phyloP scores from a whole-genome alignment of 257 asterid species.

The Solanum raphanifolium region DNA sequence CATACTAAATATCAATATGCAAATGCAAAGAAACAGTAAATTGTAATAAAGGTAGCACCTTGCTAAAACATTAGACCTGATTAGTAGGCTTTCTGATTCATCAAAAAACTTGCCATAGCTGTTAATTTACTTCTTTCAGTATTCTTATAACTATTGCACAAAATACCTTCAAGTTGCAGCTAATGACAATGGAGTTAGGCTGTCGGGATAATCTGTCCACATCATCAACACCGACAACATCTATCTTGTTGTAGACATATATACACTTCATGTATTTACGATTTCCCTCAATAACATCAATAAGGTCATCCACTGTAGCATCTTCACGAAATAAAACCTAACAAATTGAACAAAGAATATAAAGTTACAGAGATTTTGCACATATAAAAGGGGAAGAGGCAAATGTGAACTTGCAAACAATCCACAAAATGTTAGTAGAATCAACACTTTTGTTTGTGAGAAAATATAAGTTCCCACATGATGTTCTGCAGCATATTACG shows the following conservation, averaged over 20 bases:
- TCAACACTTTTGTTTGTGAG: neutral
- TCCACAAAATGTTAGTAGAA: neutral
- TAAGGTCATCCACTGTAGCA: constrained; percentile 94
- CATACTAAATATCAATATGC: neutral
- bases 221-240: constrained; percentile 92
- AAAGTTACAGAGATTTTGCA: neutral
- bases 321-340: constrained; percentile 91
- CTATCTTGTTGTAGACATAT: constrained; percentile 94
- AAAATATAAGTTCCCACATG: neutral
- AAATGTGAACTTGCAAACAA: neutral
- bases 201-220: constrained; percentile 89
- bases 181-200: constrained; percentile 87
- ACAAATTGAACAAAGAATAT: neutral
- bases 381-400: neutral
- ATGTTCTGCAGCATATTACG: neutral
- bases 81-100: neutral
- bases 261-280: constrained; percentile 94
- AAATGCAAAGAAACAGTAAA: neutral
- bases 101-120: neutral
- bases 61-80: neutral
- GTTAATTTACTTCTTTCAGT: neutral
- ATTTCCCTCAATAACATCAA: constrained; percentile 95
- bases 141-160: neutral
- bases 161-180: constrained; percentile 75
- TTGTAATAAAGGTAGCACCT: neutral